Conservation (phyloP, 1,284 basidiomycete species). For the Pyrrhoderma noxium region DNA sequence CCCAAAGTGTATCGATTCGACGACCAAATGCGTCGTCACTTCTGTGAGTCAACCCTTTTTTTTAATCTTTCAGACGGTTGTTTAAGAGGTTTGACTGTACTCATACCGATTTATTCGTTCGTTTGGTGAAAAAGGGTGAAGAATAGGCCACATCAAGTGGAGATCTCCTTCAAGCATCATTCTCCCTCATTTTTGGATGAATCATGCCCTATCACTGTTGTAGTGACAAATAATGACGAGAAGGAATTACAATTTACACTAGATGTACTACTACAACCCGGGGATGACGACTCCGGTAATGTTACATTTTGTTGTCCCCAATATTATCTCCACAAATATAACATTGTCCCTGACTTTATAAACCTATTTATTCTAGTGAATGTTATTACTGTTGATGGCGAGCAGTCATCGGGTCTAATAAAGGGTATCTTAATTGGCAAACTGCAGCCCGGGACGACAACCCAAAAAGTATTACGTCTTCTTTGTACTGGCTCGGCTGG, state of each 20-base stretch:
- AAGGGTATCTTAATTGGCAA: constrained; percentile 63
- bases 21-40: constrained; percentile 42
- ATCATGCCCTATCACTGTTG: constrained; percentile 60
- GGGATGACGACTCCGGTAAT: constrained; percentile 70
- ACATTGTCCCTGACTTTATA: too few relatives aligned
- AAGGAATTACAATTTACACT: constrained; percentile 58
- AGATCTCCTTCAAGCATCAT: constrained; percentile 48
- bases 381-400: constrained; percentile 50
- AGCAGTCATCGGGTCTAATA: constrained; percentile 62
- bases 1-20: constrained; percentile 44
- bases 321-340: neutral
- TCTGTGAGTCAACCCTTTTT: constrained; percentile 42
- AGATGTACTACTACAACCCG: constrained; percentile 72
- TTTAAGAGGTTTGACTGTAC: too few relatives aligned
- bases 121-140: constrained; percentile 41
- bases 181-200: constrained; percentile 73
- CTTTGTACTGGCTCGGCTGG: constrained; percentile 52
- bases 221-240: constrained; percentile 62
- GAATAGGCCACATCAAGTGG: constrained; percentile 53
- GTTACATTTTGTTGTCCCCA: too few relatives aligned
- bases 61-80: too few relatives aligned
- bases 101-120: too few relatives aligned
- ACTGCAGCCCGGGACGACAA: constrained; percentile 47
- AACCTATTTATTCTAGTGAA: constrained; percentile 49
- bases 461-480: constrained; percentile 53